Percentiles rank a stretch among this genome's conserved stretches.
Conservation (phyloP, 179 eudicot species). For the Spinacia oleracea region DNA sequence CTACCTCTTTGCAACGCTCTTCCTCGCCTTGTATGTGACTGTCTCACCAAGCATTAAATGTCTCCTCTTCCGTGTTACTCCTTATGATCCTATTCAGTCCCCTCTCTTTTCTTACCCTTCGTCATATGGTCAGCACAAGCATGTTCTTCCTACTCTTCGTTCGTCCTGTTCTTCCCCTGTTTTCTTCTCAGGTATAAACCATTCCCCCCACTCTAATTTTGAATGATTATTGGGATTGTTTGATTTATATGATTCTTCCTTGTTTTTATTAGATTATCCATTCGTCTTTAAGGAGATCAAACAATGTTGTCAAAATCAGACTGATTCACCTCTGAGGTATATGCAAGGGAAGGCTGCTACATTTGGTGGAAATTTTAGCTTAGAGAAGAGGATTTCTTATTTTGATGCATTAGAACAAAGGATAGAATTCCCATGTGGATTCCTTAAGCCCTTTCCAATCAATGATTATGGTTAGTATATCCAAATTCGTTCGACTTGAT, state of each 20-base stretch:
- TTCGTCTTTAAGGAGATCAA: constrained; percentile 48
- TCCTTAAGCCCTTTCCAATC: constrained; percentile 60
- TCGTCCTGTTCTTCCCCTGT: constrained; percentile 82
- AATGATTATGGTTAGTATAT: constrained; percentile 51
- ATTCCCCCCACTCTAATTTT: background rate
- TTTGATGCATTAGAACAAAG: constrained; percentile 48
- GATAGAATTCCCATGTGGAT: constrained; percentile 74
- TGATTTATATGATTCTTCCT: constrained; percentile 16
- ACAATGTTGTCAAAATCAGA: constrained; percentile 34
- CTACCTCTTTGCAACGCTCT: constrained; percentile 60
- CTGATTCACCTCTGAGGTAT: constrained; percentile 43
- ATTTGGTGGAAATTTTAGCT: constrained; percentile 74
- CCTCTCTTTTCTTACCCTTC: constrained; percentile 77
- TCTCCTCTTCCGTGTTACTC: constrained; percentile 54
- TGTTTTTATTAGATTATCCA: constrained; percentile 56
- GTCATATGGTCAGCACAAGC: constrained; percentile 76
- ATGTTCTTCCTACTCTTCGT: constrained; percentile 69
- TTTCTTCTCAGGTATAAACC: constrained; percentile 65
- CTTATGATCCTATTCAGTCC: constrained; percentile 62
- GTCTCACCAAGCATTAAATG: constrained; percentile 72
- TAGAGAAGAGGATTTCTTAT: constrained; percentile 47
- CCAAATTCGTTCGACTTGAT: background rate
- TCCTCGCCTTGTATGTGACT: constrained; percentile 53
- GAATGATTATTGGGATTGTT: background rate
- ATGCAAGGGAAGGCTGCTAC: constrained; percentile 45